Conservation (phyloP, 1,139 yeast genomes). For the Zygosaccharomyces sapae region DNA sequence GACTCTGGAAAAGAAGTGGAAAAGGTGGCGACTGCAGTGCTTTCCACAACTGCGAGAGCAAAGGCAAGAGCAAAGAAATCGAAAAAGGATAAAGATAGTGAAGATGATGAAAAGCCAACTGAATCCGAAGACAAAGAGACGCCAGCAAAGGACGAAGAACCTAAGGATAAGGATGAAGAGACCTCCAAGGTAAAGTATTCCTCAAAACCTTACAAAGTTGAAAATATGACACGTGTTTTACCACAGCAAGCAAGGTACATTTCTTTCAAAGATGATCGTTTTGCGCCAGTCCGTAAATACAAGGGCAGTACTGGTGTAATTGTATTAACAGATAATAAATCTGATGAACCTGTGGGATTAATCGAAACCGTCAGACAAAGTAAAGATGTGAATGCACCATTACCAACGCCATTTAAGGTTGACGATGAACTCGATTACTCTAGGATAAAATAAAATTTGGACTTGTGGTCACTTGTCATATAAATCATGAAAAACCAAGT, state of each 20-base stretch:
- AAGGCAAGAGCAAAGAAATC: constrained; percentile 85
- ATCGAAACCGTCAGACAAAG: constrained; percentile 85
- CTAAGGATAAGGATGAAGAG: constrained; percentile 35
- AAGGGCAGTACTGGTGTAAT: constrained; percentile 80
- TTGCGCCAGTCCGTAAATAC: constrained; percentile 75
- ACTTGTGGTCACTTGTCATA: constrained; percentile 2
- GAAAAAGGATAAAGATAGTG: constrained; percentile 49
- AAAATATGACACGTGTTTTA: constrained; percentile 80
- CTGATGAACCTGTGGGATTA: constrained; percentile 59
- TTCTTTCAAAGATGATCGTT: constrained; percentile 75
- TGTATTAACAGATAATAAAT: constrained; percentile 66
- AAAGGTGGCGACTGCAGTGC: constrained; percentile 86
- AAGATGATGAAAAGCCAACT: constrained; percentile 31
- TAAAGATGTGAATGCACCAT: constrained; percentile 79
- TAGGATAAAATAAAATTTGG: constrained; percentile 1
- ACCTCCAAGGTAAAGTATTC: constrained; percentile 40
- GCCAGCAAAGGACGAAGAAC: constrained; percentile 32
- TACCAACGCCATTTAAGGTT: constrained; percentile 73
- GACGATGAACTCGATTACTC: constrained; percentile 32
- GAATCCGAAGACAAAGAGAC: constrained; percentile 42
- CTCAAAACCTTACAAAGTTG: constrained; percentile 62
- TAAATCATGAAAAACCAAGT: constrained; percentile 5
- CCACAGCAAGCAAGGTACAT: constrained; percentile 85
- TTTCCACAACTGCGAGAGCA: constrained; percentile 89
- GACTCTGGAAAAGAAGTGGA: constrained; percentile 80